Evolutionary conservation across 805 yeast genomes (phyloP), one percentile per base, ranked within the genome.

Genomic region (Kregervanrija fluxuum): DNA sequence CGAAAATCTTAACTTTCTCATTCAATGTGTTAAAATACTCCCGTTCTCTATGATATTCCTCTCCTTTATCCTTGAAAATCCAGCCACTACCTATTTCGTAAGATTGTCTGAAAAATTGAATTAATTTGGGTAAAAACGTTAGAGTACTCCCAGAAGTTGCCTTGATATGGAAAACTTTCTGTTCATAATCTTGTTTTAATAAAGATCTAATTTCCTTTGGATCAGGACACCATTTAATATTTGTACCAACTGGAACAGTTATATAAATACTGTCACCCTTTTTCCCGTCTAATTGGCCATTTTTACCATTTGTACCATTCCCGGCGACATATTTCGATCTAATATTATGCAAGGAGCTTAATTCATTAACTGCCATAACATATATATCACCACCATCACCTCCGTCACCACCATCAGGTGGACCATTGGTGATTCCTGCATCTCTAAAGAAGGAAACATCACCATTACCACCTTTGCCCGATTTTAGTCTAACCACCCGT

Each of bases 391-490:
- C 99, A 16, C 99, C 99, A 48, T 72, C 68, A 4, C 98, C 99
- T 30, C 99, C 99, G 65, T 93, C 97, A 9, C 99, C 99, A n/a
- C 99, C 99, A 62, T 90, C 95, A 0, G 99, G 95, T 0, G 99
- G 98, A 0, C 99, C 99, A 14, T 74, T 73, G 0, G 95, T 73
- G 37, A 86, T 66, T 35, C 89, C 86, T 3, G 95, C 85, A 53
- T 88, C 98, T 51, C 96, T 70, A 47, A 82, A 75, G 63, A 93
- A 93, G 0, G 97, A 84, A 0, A 88, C 82, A 31, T 77, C 71
- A 6, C 99, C 99, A 59, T 82, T 72, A 2, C 99, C 99, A 15
- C 99, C 99, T 35, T 67, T 70, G 0, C 99, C 99, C 28, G 95
- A 79, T 3, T 66, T 60, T 8, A 88, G 67, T 44, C 76, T 77